A percentile compares a stretch with the other conserved stretches of the same genome.
Evolutionary conservation across 805 yeast genomes (phyloP).

Genomic region (Teunomyces tritomae): DNA sequence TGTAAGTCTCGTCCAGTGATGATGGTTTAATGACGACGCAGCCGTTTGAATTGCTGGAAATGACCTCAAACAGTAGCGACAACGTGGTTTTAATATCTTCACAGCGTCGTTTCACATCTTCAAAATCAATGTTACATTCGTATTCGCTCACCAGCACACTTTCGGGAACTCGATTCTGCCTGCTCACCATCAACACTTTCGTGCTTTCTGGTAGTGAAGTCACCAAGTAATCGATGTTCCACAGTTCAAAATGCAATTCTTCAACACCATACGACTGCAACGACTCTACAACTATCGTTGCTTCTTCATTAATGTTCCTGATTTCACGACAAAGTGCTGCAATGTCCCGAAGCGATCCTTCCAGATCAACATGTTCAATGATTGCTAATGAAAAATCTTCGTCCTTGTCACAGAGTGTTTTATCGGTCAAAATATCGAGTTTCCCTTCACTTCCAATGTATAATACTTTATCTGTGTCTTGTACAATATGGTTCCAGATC

Average conservation of each 20-base stretch:
- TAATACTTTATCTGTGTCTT: background rate
- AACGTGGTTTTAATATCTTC: background rate
- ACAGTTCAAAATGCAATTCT: slow-evolving; percentile 13
- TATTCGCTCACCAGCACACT: background rate
- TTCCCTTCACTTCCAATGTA: background rate
- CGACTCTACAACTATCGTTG: slow-evolving; percentile 7
- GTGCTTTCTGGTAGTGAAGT: background rate
- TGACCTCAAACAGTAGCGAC: background rate
- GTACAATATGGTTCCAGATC: background rate
- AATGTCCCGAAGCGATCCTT: slow-evolving; percentile 1
- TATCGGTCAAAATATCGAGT: background rate
- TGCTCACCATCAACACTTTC: background rate
- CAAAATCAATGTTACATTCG: background rate
- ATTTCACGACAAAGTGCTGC: background rate
- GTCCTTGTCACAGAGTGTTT: background rate
- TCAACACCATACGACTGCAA: slow-evolving; percentile 11
- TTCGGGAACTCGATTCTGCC: background rate
- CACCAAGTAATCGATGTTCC: slow-evolving; percentile 13
- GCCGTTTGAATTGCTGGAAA: background rate
- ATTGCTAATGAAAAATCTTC: background rate
- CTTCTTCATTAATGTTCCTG: background rate
- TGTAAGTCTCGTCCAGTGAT: background rate
- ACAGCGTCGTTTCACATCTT: background rate
- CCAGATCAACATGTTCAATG: background rate
- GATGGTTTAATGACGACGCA: background rate